Evolutionary conservation across 2,329 filamentous ascomycete genomes (phyloP), one percentile per base, ranked within the genome.

Genomic region (Chaetomiaceae sp.): DNA sequence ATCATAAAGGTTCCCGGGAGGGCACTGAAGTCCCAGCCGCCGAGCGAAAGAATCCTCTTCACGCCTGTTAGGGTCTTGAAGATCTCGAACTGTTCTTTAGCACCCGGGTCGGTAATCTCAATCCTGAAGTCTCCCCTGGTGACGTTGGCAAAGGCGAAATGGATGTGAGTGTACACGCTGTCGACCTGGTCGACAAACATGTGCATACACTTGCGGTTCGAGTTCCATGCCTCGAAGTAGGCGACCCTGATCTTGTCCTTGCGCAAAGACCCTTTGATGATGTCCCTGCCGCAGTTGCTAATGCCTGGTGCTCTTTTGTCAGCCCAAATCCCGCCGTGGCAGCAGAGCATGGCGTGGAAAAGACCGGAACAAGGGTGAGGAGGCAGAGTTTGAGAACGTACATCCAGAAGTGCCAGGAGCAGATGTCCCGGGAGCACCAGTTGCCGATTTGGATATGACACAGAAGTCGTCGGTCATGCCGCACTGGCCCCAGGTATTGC

Each of bases 221-320:
- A 5, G 29, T 41, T 45, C 24, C 19, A 59, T 14, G 15, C 48
- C 18, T 54, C 52, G 19, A 49, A 59, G 46, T 59, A 57, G 15
- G 34, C 54, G 18, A 59, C 18, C 3, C 24, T 34, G 35, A 30
- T 8, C 2, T 15, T 9, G 3, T 9, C 60, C n/a, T 4, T 11
- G n/a, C 38, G 19, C 7, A n/a, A n/a, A n/a, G n/a, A n/a, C n/a
- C n/a, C n/a, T n/a, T 59, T 56, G 47, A 64, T 56, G 40, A 71
- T 62, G 20, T 67, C 51, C 30, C 53, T 55, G 19, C 70, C 65
- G 52, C 71, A 68, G 58, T 67, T 71, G 35, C 60, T 67, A 39
- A 72, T 67, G 49, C n/a, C n/a, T n/a, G n/a, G n/a, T n/a, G n/a
- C n/a, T n/a, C n/a, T n/a, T n/a, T n/a, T n/a, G n/a, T n/a, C n/a